Evolutionary conservation across 352 stramenopile genomes (phyloP), one percentile per base, ranked within the genome.

Genomic region (Thalassiosira sp.): DNA sequence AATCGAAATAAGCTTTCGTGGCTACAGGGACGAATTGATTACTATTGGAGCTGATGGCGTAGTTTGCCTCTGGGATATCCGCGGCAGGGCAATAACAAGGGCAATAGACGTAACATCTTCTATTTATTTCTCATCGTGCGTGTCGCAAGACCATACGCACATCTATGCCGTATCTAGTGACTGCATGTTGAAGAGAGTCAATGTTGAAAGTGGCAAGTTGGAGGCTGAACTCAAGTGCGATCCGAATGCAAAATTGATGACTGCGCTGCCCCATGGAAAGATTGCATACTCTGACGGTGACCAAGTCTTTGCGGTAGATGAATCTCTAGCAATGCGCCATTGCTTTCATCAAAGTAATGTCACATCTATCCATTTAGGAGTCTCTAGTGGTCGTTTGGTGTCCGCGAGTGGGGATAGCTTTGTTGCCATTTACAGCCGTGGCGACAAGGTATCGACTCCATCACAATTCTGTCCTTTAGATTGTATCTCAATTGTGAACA

Each of bases 41-140:
- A 64, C 56, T 15, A 35, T 64, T 52, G 56, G 56, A 18, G n/a
- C 18, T 22, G 56, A 66, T 25, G 11, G 18, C 15, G 42, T 66
- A 18, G 57, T 66, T 2, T 66, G 57, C 42, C 37, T 45, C 1
- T 66, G 57, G 57, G 40, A 56, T 42, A 11, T 33, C 8, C 52
- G 22, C 24, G 57, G 24, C 16, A 1, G 42, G 20, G 1, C 42
- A 5, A 37, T 35, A 3, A 49, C 11, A 10, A 28, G 56, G 10
- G 13, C 15, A 15, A 20, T 52, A 15, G 18, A 52, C 37, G 10
- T 64, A 7, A 27, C 16, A 22, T 51, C 18, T 2, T 35, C 33
- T 24, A 22, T 10, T 22, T 37, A 18, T 56, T 5, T 56, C 11
- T 49, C 57, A 28, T 18, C 18, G 15, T 45, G 42, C 43, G 24